phyloP scores from a whole-genome alignment of 768 basidiomycete species.

The Tylopilus intermedius region DNA sequence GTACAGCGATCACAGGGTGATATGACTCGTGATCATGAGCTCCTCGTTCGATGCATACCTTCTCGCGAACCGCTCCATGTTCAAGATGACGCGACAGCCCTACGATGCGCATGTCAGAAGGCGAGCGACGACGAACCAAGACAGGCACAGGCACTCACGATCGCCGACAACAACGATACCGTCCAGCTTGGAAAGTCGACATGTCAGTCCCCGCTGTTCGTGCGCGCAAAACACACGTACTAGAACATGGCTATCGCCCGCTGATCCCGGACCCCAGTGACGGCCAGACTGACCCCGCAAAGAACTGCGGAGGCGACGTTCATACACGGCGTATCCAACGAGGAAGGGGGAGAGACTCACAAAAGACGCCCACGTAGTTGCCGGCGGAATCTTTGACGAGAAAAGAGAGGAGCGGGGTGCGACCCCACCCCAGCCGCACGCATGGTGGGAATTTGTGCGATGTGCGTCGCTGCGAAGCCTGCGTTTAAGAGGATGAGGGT shows the following conservation, averaged over 20 bases:
- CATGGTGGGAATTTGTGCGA: conserved; percentile 13
- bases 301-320: neutral
- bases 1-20: neutral
- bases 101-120: neutral
- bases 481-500: conserved; percentile 16
- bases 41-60: neutral
- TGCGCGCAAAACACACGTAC: neutral
- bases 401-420: conserved; percentile 37
- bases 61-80: conserved; percentile 19
- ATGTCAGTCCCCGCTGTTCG: neutral
- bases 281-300: neutral
- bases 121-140: neutral
- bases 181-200: conserved; percentile 9
- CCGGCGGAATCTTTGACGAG: conserved; percentile 44
- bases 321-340: neutral
- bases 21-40: conserved; percentile 9
- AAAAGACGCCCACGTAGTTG: conserved; percentile 38
- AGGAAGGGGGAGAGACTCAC: conserved; percentile 22
- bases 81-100: conserved; percentile 23
- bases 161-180: conserved; percentile 9
- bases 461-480: conserved; percentile 12
- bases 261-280: neutral
- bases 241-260: neutral
- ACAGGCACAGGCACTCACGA: conserved; percentile 9
- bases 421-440: conserved; percentile 37